Conservation (phyloP, 2,329 filamentous ascomycete genomes). For the Aspergillus pseudotamarii region DNA sequence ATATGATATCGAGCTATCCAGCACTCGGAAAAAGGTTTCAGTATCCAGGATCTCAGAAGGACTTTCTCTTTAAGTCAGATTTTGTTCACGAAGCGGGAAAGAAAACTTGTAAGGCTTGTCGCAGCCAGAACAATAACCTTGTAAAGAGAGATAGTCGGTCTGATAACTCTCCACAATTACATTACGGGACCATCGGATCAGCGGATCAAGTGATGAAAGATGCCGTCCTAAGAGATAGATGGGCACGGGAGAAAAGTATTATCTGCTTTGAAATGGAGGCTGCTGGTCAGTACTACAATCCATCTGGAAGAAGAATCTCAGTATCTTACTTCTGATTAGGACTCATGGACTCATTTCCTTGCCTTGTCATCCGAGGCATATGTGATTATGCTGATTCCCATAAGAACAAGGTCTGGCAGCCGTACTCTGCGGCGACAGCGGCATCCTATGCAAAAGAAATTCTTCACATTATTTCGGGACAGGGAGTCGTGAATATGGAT, state of each 20-base stretch:
- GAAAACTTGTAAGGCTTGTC: not conserved
- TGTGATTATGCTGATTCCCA: slow-evolving; percentile 15
- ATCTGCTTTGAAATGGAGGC: slow-evolving; percentile 9
- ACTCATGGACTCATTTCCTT: slow-evolving; percentile 3
- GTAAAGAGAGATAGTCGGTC: not conserved
- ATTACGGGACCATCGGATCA: slow-evolving; percentile 17
- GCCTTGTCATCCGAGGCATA: slow-evolving; percentile 14
- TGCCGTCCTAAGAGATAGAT: not conserved
- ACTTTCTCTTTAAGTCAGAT: not conserved
- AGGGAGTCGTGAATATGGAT: not conserved
- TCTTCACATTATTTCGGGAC: not conserved
- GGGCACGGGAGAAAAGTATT: not conserved
- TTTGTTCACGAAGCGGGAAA: not conserved
- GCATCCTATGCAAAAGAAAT: slow-evolving; percentile 9
- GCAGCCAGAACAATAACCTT: not conserved
- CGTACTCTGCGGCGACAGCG: slow-evolving; percentile 4
- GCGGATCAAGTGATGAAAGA: slow-evolving; percentile 12
- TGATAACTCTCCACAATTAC: not conserved
- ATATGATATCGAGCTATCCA: too few species aligned
- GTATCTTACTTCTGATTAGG: not conserved
- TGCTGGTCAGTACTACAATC: not conserved
- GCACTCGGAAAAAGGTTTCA: too few species aligned
- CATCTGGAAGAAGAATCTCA: too few species aligned
- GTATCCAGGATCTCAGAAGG: not conserved
- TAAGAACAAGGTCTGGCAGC: slow-evolving; percentile 10